Conservation (phyloP, 441 rosid species). For the Adansonia gregorii region DNA sequence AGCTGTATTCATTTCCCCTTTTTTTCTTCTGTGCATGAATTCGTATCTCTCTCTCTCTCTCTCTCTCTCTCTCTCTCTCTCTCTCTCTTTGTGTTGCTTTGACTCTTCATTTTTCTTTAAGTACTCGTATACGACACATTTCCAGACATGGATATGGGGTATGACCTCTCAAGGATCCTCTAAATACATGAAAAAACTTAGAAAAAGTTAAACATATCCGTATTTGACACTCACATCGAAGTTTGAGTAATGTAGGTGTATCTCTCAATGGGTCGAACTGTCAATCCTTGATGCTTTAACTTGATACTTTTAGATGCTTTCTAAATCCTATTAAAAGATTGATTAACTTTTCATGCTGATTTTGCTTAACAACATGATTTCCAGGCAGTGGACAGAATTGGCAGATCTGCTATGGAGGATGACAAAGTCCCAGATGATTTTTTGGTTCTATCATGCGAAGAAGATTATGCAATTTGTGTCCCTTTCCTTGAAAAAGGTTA, state of each 20-base stretch:
- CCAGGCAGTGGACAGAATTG: constrained; percentile 71
- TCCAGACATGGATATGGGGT: too few relatives aligned
- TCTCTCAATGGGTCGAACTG: background rate
- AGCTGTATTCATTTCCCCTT: background rate
- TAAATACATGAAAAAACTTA: too few relatives aligned
- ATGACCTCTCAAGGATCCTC: too few relatives aligned
- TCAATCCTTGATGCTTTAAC: background rate
- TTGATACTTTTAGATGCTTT: background rate
- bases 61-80: too few relatives aligned
- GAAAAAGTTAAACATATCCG: too few relatives aligned
- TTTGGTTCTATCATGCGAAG: constrained; percentile 76
- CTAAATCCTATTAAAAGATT: background rate
- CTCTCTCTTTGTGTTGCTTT: too few relatives aligned
- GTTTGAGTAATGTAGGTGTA: too few relatives aligned
- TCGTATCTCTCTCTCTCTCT: background rate
- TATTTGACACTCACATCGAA: too few relatives aligned
- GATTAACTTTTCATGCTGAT: constrained; percentile 12
- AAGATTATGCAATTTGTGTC: constrained; percentile 57
- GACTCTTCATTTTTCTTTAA: too few relatives aligned
- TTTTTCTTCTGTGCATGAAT: background rate
- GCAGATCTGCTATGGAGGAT: constrained; percentile 55
- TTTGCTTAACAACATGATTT: constrained; percentile 8
- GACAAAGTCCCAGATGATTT: constrained; percentile 55
- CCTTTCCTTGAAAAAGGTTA: constrained; percentile 79
- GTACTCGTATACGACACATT: too few relatives aligned